Percentiles rank a stretch among this genome's conserved stretches.
phyloP scores from a whole-genome alignment of 1,139 yeast genomes.

The Yueomyces sp. region DNA sequence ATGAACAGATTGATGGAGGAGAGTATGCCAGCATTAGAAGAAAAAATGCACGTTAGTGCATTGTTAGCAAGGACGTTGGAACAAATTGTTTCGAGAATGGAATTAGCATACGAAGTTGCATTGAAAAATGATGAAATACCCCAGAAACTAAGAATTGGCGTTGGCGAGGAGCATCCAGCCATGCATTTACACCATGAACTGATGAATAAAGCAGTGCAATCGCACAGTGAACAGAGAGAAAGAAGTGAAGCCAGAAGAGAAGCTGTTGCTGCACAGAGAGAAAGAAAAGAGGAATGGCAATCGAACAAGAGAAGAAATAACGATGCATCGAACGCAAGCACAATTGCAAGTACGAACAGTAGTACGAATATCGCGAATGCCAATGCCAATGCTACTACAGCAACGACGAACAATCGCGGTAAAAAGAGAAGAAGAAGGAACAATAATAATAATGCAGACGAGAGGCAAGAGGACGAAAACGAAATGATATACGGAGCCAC shows the following conservation, averaged over 20 bases:
- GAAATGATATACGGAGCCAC: neutral
- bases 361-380: conserved; percentile 4
- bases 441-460: neutral
- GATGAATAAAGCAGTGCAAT: conserved; percentile 16
- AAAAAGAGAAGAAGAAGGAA: conserved; percentile 1
- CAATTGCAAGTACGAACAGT: conserved; percentile 3
- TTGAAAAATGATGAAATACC: conserved; percentile 61
- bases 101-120: conserved; percentile 68
- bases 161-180: conserved; percentile 78
- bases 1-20: conserved; percentile 46
- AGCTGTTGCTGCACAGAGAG: conserved; percentile 77
- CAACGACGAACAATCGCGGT: conserved; percentile 4
- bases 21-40: conserved; percentile 85
- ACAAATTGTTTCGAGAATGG: conserved; percentile 59
- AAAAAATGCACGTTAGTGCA: conserved; percentile 93
- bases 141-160: conserved; percentile 48
- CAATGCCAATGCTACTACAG: conserved; percentile 5
- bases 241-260: conserved; percentile 80
- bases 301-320: neutral
- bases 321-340: conserved; percentile 1
- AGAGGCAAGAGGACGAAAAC: neutral
- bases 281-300: conserved; percentile 28
- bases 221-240: conserved; percentile 20
- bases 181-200: conserved; percentile 28
- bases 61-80: conserved; percentile 72